Evolutionary conservation across 208 protist genomes (phyloP), one percentile per base, ranked within the genome.

Genomic region (Lotmaria passim): DNA sequence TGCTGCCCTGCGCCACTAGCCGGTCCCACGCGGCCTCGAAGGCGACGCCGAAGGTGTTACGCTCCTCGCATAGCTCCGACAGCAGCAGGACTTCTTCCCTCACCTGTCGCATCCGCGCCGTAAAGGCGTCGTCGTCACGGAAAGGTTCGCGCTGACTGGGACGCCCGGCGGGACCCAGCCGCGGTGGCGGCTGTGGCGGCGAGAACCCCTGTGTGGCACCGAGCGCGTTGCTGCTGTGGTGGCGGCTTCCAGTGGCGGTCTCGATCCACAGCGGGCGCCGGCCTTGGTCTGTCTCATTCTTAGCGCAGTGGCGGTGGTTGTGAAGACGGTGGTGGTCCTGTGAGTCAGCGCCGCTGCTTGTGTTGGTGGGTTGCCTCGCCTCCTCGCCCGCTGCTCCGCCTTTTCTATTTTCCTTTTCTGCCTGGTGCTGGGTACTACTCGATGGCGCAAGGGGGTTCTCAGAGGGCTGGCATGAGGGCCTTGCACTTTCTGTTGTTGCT

Each of bases 31-130:
- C 75, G 1, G 41, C 24, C 12, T 59, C 60, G 51, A 92, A 82
- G 12, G 51, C 60, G 0, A 28, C 57, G 1, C 81, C 73, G 34
- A 78, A 86, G n/a, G 78, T 83, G 5, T 36, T 24, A 2, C 67
- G 69, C 69, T 93, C 88, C 8, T 75, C 69, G 48, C 88, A 93
- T 38, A 91, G 73, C 43, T 77, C 76, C 2, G 83, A 72, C 19
- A 93, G 53, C 24, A 80, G 56, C 60, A 81, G 26, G 2, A 91
- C 59, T 7, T 73, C 53, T 23, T 73, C 62, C 3, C 48, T 65
- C 11, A 90, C 74, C n/a, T 71, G 81, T 1, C 47, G 11, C 63
- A 75, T 75, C 24, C 83, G 78, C 11, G 53, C 60, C 0, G 55
- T 21, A 24, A 91, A 79, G n/a, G 33, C 62, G 57, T 73, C 62